Conservation (phyloP, 169 alveolate genomes). For the Cryptosporidium parvum region DNA sequence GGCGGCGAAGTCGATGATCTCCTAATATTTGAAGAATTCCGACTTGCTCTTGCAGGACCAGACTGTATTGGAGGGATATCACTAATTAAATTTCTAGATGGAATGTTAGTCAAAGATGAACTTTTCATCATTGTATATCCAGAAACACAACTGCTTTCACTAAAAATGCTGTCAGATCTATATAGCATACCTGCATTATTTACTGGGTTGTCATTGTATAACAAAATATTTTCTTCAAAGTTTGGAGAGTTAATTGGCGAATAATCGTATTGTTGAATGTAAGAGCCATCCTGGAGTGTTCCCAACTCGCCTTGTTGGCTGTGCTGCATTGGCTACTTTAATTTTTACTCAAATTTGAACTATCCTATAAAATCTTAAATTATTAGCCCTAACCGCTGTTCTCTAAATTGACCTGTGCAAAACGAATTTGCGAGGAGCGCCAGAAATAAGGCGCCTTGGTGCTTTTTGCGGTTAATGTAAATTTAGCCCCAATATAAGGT, state of each 20-base stretch:
- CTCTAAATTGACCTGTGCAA: constrained; percentile 18
- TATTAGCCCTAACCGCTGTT: background rate
- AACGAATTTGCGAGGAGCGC: constrained; percentile 17
- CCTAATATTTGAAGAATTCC: constrained; percentile 10
- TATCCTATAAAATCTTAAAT: background rate
- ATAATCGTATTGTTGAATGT: constrained; percentile 49
- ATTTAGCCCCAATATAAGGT: constrained; percentile 1
- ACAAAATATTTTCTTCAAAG: constrained; percentile 22
- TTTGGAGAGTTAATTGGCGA: constrained; percentile 15
- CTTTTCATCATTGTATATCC: constrained; percentile 51
- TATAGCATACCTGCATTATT: constrained; percentile 7
- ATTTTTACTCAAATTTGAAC: background rate
- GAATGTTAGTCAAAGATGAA: constrained; percentile 5
- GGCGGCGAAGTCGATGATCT: constrained; percentile 64
- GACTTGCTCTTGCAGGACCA: constrained; percentile 23
- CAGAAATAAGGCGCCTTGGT: constrained; percentile 16
- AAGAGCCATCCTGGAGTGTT: constrained; percentile 21
- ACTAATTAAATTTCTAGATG: background rate
- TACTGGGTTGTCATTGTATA: constrained; percentile 10
- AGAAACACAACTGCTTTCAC: constrained; percentile 25
- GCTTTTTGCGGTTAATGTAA: constrained; percentile 9
- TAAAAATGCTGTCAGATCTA: constrained; percentile 64
- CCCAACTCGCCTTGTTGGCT: constrained; percentile 27
- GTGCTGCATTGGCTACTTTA: constrained; percentile 25
- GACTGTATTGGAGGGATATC: background rate